A percentile compares a stretch with the other conserved stretches of the same genome.
phyloP scores from a whole-genome alignment of 495 filamentous ascomycete genomes.

The Lepidopterella palustris region DNA sequence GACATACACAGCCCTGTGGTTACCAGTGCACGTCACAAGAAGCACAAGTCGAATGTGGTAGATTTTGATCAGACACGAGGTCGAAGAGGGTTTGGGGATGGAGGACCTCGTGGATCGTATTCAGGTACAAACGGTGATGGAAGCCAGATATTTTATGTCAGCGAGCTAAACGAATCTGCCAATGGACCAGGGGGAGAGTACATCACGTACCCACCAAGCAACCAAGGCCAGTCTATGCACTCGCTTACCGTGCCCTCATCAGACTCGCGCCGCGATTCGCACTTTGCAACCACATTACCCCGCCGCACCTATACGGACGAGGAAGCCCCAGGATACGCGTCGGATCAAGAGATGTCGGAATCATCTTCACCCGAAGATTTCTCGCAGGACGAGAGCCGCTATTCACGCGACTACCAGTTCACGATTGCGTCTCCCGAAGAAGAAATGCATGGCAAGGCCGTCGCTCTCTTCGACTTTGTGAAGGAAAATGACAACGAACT shows the following conservation, averaged over 20 bases:
- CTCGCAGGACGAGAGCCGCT: constrained; percentile 57
- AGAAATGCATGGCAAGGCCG: constrained; percentile 95
- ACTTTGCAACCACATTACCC: constrained; percentile 44
- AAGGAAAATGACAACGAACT: constrained; percentile 96
- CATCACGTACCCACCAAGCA: constrained; percentile 62
- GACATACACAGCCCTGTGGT: constrained; percentile 87
- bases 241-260: constrained; percentile 47
- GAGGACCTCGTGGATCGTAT: constrained; percentile 55
- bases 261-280: constrained; percentile 38
- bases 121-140: constrained; percentile 64
- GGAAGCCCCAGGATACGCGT: constrained; percentile 37
- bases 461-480: constrained; percentile 90
- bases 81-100: constrained; percentile 30
- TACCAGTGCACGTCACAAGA: constrained; percentile 67
- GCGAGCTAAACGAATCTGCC: constrained; percentile 55
- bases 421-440: constrained; percentile 93
- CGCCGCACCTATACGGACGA: constrained; percentile 50
- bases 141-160: constrained; percentile 70
- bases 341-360: constrained; percentile 29
- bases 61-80: constrained; percentile 42
- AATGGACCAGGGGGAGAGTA: constrained; percentile 73
- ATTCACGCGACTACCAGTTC: constrained; percentile 86
- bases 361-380: constrained; percentile 41
- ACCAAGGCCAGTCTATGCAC: constrained; percentile 37
- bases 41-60: constrained; percentile 67